Evolutionary conservation across 768 basidiomycete genomes (phyloP).

Genomic region (Mycena polygramma): DNA sequence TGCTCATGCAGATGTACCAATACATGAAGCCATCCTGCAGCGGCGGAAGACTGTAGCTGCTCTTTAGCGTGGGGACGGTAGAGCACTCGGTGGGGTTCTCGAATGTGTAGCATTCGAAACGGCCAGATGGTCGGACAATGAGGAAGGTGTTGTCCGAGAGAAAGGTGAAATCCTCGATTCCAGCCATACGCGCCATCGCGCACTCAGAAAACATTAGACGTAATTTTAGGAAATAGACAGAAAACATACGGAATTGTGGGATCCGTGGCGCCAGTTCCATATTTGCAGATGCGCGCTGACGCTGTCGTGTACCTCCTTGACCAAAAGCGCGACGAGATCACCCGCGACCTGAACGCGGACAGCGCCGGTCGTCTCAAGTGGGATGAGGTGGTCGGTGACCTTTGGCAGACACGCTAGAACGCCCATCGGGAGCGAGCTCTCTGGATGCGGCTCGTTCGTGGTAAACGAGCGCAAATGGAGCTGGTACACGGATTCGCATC

Average conservation of each 20-base stretch:
- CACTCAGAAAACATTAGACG: constrained; percentile 47
- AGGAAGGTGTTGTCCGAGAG: constrained; percentile 61
- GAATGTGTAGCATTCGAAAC: constrained; percentile 65
- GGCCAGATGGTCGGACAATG: constrained; percentile 59
- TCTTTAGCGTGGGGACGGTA: constrained; percentile 50
- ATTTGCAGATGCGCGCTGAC: constrained; percentile 62
- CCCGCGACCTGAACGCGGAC: constrained; percentile 63
- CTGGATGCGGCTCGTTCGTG: constrained; percentile 65
- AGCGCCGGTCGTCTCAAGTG: constrained; percentile 52
- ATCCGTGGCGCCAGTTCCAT: constrained; percentile 62
- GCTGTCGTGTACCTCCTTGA: constrained; percentile 59
- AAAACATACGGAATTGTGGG: constrained; percentile 55
- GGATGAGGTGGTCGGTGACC: constrained; percentile 41
- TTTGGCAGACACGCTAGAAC: constrained; percentile 56
- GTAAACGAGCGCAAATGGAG: constrained; percentile 64
- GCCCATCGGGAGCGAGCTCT: constrained; percentile 50
- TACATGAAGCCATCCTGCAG: constrained; percentile 61
- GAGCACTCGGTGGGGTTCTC: constrained; percentile 48
- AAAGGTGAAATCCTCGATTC: constrained; percentile 69
- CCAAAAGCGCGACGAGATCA: constrained; percentile 61
- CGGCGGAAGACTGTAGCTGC: constrained; percentile 57
- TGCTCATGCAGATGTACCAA: constrained; percentile 67
- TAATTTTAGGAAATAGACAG: constrained; percentile 10
- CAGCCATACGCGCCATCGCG: constrained; percentile 53
- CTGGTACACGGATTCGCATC: constrained; percentile 59